phyloP scores from a whole-genome alignment of 345 rosid species.

The Hibiscus syriacus region DNA sequence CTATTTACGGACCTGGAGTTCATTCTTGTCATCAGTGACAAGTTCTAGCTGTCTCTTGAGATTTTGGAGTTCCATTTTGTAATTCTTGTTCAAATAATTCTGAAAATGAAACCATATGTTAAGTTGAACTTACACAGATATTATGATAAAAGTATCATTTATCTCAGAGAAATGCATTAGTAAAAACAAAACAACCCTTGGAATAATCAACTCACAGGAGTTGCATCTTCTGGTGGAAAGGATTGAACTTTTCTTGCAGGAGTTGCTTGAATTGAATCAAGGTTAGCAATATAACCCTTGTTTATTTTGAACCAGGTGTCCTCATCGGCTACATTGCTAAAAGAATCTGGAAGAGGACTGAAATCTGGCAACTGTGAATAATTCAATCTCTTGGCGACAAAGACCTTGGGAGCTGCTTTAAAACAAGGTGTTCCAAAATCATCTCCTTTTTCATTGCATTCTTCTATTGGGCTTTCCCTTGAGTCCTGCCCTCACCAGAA shows the following conservation, averaged over 20 bases:
- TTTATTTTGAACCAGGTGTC: conserved; percentile 92
- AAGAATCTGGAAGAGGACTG: conserved; percentile 77
- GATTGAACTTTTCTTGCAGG: conserved; percentile 66
- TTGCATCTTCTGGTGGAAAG: conserved; percentile 35
- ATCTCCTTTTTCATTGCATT: conserved; percentile 39
- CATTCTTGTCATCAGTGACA: conserved; percentile 49
- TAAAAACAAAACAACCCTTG: background rate
- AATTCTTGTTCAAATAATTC: conserved; percentile 26
- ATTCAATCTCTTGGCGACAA: conserved; percentile 71
- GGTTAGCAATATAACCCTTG: conserved; percentile 76
- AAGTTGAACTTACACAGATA: background rate
- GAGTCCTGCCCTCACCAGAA: conserved; percentile 26
- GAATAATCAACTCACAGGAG: conserved; percentile 49
- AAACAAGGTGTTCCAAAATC: conserved; percentile 51
- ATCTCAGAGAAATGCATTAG: background rate
- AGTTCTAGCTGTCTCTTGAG: conserved; percentile 54
- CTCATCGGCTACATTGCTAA: conserved; percentile 82
- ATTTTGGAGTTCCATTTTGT: conserved; percentile 40
- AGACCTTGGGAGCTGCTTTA: conserved; percentile 57
- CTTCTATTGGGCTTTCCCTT: conserved; percentile 33
- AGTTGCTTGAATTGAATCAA: conserved; percentile 68
- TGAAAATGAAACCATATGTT: conserved; percentile 11
- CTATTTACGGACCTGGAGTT: conserved; percentile 51
- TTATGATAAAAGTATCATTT: background rate
- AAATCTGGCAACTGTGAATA: conserved; percentile 48